Base-by-base conservation (phyloP, 371 early-diverging fungal species). In the Circinella minor region DNA sequence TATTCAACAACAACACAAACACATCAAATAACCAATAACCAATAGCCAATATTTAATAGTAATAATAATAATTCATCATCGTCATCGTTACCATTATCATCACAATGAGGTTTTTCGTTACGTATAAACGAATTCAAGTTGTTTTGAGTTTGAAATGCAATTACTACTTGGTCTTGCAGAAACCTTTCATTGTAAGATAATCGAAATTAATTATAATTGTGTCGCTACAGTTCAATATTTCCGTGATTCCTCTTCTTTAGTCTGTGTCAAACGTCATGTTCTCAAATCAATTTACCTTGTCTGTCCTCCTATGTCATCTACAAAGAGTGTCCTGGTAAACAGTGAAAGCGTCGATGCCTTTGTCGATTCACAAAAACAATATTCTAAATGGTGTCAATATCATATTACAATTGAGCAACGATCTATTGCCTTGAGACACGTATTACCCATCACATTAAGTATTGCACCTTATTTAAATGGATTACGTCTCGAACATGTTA, bases 331-430 rank as follows among this genome's bases (percentile, higher is more conserved):
- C 34, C 6, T 61, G 43, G 46, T 61, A 8, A 38, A 46, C 6
- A 39, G 62, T 15, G 62, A 61, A 38, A 39, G 39, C 17, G 17
- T 61, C 38, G 62, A 43, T 14, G 11, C 43, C 4, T n/a, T 6
- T 20, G 34, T 54, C 17, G 65, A 65, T 17, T 65, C 54, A 13
- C 54, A 20, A n/a, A 65, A 65, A 54, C 65, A 65, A 65, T 17
- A 36, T 18, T 34, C 65, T 5, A 10, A n/a, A n/a, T 65, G 65
- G 65, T 65, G 65, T n/a, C 65, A 65, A 38, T 65, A 65, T 18
- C 10, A 36, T n/a, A 54, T 65, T 7, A 49, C 54, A 9, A 49
- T 65, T 17, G 65, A 65, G 6, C 49, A 65, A 15, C 48, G 47
- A 3, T 17, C 63, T 39, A 17, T 38, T 37, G 18, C 34, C 3